phyloP scores from a whole-genome alignment of 345 rosid species.

The Citrus cavaleriei region DNA sequence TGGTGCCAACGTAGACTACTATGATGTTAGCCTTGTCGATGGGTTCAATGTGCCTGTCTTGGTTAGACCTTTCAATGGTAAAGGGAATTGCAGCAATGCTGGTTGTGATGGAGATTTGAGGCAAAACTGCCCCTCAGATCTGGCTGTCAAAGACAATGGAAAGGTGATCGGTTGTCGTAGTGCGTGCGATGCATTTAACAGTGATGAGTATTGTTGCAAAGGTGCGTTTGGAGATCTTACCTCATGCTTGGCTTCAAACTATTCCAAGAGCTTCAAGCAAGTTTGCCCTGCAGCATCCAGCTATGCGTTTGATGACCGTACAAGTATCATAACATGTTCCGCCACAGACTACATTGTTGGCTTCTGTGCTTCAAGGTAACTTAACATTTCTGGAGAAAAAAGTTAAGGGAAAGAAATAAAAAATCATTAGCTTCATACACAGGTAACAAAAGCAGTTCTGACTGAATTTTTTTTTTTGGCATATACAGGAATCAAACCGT shows the following conservation, averaged over 20 bases:
- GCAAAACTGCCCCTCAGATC: constrained; percentile 41
- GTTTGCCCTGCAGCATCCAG: constrained; percentile 62
- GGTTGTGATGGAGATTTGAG: constrained; percentile 59
- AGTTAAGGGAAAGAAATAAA: background rate
- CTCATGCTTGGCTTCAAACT: constrained; percentile 44
- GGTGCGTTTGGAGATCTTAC: constrained; percentile 36
- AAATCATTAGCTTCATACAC: background rate
- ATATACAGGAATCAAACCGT: constrained; percentile 31
- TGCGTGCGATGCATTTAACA: constrained; percentile 47
- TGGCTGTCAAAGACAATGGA: constrained; percentile 28
- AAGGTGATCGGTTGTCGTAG: constrained; percentile 55
- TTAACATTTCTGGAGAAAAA: background rate
- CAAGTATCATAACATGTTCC: constrained; percentile 53
- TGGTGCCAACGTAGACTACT: constrained; percentile 32
- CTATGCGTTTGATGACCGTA: constrained; percentile 45
- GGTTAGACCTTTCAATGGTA: constrained; percentile 35
- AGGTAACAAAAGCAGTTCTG: background rate
- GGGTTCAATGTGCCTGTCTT: constrained; percentile 56
- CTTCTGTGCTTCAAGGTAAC: constrained; percentile 58
- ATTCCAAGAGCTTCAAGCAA: constrained; percentile 52
- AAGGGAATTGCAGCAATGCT: constrained; percentile 46
- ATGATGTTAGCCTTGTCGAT: constrained; percentile 64
- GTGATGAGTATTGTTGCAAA: constrained; percentile 57
- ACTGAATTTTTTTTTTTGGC: background rate
- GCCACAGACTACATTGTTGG: constrained; percentile 41